Evolutionary conservation across 208 protist species (phyloP), one percentile per base, ranked within the genome.

Genomic region (Acanthamoeba culbertsoni): DNA sequence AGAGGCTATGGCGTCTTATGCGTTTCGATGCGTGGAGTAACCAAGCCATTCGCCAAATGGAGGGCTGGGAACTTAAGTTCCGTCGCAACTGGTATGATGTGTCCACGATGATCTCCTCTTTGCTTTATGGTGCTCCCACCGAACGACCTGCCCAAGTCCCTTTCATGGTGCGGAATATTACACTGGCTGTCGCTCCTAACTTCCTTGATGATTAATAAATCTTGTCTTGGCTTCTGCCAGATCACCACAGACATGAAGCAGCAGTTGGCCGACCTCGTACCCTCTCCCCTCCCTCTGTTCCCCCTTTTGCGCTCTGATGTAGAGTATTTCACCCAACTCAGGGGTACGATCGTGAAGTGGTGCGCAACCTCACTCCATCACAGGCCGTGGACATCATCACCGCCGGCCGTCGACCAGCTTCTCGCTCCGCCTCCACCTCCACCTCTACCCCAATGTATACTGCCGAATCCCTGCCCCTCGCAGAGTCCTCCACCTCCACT

Each of bases 231-330:
- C n/a, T 46, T 46, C 46, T 10, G 18, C 6, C 68, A 77, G 68
- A 77, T 77, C 37, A 77, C 68, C 0, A n/a, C 68, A 16, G 68
- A 77, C 68, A 77, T 77, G 68, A 77, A 77, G 68, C 68, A 77
- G 37, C 68, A 77, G 68, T 40, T 77, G 2, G 68, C 68, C 28
- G 68, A 77, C 68, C 37, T 77, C 37, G 68, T 77, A 77, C 16
- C 37, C n/a, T 23, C 63, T 16, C 26, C 63, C 37, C 4, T 37
- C 10, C 37, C 4, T 23, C 16, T 75, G 37, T 75, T 7, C 3
- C 63, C 4, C 63, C 63, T 2, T 43, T 62, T 62, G 5, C 55
- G 7, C 33, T 75, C 5, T 75, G 59, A n/a, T 68, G 59, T 68
- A 8, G 59, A 14, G 28, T 68, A n/a, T 68, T 7, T 68, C 6